Base-by-base conservation (phyloP, 352 stramenopile species). In the Globisporangium nagaii region DNA sequence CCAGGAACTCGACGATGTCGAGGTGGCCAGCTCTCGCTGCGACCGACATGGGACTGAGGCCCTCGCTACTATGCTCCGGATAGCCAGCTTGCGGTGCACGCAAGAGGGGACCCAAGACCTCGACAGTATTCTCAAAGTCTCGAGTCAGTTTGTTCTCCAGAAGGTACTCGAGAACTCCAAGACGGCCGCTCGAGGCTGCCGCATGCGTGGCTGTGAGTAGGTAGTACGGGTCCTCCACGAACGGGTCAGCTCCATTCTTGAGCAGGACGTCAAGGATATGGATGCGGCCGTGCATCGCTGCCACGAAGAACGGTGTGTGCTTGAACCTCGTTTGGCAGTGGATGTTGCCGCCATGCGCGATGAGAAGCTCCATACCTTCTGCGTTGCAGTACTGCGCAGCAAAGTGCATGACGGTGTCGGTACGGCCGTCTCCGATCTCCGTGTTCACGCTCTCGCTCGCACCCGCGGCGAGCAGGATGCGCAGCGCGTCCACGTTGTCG, bases 261-360 rank as follows among this genome's bases (percentile, higher is more conserved):
- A 45, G 22, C 10, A 58, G 56, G 25, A 39, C 10, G 35, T 51
- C 73, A 24, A 37, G 50, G 31, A 70, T 53, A 0, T 10, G 2
- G 48, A 48, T 19, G 63, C 71, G 27, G 62, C 36, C 55, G 53
- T 79, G 5, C 41, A 79, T 58, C 44, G 63, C 34, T 5, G 57
- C 20, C 58, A 75, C 56, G 47, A 73, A 47, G 20, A 49, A 19
- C 36, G 54, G 34, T 7, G 45, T 47, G 43, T 54, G 44, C 0
- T 35, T 37, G 6, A 30, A 17, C 4, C 17, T 35, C 2, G 44
- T 42, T 24, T 25, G 39, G 5, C 25, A 17, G 1, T 53, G 17
- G 2, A 60, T 13, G 13, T 34, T 27, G 2, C 43, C 54, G 25
- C 15, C 36, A 22, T 27, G 30, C 5, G 15, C 25, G 22, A 53